Base-by-base conservation (phyloP, 805 yeast species). In the Candida nemodendra region DNA sequence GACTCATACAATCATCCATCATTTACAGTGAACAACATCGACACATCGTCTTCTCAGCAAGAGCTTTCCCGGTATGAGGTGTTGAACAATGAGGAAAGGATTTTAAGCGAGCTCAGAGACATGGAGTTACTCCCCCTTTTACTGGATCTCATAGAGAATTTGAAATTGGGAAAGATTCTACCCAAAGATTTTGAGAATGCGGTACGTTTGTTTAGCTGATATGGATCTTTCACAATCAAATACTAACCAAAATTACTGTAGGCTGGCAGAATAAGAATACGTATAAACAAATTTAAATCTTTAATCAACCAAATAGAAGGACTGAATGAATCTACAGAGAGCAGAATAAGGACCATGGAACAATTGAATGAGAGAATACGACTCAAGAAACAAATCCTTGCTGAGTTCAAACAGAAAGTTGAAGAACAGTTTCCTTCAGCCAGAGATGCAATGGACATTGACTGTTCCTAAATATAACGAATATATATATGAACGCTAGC, bases 201-300 rank as follows among this genome's bases (percentile, higher is more conserved):
- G 5, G 68, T 65, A 49, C 30, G 67, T 56, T 27, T 30, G 5
- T 16, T 28, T 16, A 17, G 13, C 16, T 17, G 15, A 2, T 34
- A n/a, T 11, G 18, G 12, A 16, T 25, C 19, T 32, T 40, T 30
- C 42, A 39, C 44, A 26, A 14, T 26, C 5, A 24, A 13, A 14
- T 22, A 16, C 18, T 15, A n/a, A 12, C 17, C n/a, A 4, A 15
- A 19, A 13, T 5, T 31, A 17, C 6, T 16, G 13, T 30, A 62
- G 56, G 64, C 74, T 19, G 79, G 78, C 15, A 55, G 71, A 11
- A 64, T 74, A 23, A 57, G 74, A 25, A 62, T 72, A 16, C 52
- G 75, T 42, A 41, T 73, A 18, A 55, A 54, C 34, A 63, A 52
- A 32, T 54, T 70, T 23, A 57, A 66, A 31, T 60, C 50, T 35